Percentiles rank a stretch among this genome's conserved stretches.
Conservation (phyloP, 2,329 filamentous ascomycete species). For the Sporothrix mexicana region DNA sequence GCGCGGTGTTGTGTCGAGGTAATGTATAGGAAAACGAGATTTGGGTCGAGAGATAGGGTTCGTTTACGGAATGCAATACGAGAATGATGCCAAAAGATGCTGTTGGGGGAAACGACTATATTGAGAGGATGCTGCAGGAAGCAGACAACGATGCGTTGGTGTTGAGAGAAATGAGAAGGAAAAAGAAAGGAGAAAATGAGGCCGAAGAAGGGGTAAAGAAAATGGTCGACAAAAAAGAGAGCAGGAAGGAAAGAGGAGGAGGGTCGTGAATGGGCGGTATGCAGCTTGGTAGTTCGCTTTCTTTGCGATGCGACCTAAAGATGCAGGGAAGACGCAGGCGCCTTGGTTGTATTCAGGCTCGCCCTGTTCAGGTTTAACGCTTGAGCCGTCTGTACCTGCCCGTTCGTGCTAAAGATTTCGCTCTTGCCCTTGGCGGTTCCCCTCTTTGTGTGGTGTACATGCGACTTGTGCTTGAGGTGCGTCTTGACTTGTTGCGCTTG, state of each 20-base stretch:
- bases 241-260: background rate
- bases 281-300: slow-evolving; percentile 1
- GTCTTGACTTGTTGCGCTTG: background rate
- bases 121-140: background rate
- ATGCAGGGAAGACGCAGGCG: background rate
- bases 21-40: too few species aligned
- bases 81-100: background rate
- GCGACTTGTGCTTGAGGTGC: slow-evolving; percentile 14
- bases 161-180: background rate
- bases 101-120: background rate
- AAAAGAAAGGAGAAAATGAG: slow-evolving; percentile 11
- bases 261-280: slow-evolving; percentile 17
- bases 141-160: background rate
- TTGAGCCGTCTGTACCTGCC: background rate
- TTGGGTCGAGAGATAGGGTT: background rate
- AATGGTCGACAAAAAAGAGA: background rate
- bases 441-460: slow-evolving; percentile 11
- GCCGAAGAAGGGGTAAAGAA: background rate
- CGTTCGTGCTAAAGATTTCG: slow-evolving; percentile 23
- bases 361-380: background rate
- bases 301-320: slow-evolving; percentile 6
- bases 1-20: background rate
- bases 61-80: background rate
- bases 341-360: background rate
- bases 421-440: background rate